Percentiles rank a stretch among this genome's conserved stretches.
Evolutionary conservation across 441 rosid genomes (phyloP).

Genomic region (Aleurites moluccanus): DNA sequence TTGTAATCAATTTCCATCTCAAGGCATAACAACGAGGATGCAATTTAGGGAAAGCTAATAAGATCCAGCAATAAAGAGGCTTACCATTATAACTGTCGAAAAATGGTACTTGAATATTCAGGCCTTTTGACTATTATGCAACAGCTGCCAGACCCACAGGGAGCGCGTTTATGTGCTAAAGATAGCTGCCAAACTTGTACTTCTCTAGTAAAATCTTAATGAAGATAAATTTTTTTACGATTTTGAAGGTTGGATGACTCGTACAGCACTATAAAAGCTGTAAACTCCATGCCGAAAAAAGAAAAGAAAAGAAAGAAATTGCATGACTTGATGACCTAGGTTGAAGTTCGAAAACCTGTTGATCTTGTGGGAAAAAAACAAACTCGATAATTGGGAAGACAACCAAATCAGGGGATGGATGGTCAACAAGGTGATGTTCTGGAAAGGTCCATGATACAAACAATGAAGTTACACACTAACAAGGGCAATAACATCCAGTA

Average conservation of each 20-base stretch:
- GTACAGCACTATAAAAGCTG: neutral
- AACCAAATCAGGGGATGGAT: neutral
- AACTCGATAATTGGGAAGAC: neutral
- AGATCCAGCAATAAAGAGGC: constrained; percentile 5
- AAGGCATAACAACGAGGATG: neutral
- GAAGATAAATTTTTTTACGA: neutral
- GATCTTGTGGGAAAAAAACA: neutral
- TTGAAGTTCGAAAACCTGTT: neutral
- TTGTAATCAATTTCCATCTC: neutral
- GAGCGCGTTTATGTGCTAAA: neutral
- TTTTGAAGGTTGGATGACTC: neutral
- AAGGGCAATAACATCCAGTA: neutral
- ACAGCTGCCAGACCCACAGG: neutral
- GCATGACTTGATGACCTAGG: neutral
- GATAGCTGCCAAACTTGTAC: neutral
- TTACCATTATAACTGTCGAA: neutral
- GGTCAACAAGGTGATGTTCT: neutral
- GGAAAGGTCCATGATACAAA: neutral
- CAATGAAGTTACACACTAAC: neutral
- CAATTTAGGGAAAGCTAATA: neutral
- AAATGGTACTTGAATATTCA: neutral
- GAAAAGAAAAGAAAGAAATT: neutral
- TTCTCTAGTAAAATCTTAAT: neutral
- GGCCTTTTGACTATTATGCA: neutral
- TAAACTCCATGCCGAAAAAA: neutral